Evolutionary conservation across 1,139 yeast species (phyloP), one percentile per base, ranked within the genome.

Genomic region (Kluyveromyces sp.): DNA sequence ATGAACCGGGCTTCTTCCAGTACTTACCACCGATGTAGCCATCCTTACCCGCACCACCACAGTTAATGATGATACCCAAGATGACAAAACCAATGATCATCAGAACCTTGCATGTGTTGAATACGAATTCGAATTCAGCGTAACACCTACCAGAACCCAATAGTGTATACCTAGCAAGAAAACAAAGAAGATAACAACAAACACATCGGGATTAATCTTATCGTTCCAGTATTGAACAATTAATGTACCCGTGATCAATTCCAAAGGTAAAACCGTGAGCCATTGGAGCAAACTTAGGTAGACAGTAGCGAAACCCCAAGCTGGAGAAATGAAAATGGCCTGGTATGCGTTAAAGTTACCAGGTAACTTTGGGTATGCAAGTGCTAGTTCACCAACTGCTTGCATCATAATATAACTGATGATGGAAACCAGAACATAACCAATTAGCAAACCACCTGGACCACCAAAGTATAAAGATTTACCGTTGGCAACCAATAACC

Each of bases 251-350:
- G 95, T 88, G 39, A 84, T 86, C 48, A 86, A 67, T 61, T 86
- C 95, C 49, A 85, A 67, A 0, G 95, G 94, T 48, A 85, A 67
- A 30, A 84, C 83, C 43, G 86, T 78, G 41, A 85, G 66, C 94
- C 95, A 87, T 69, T 82, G 88, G 57, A 87, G 65, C 41, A 79
- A 83, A 62, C 83, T 86, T 65, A 84, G 79, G 88, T 88, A 83
- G 44, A 87, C 84, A 53, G 82, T 78, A 29, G 88, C 80, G 61
- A 83, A 83, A 7, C 94, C 94, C 81, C 88, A 81, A 2, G 90
- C 80, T 15, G 78, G 73, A 56, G 85, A 90, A 39, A 87, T 69
- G 71, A 52, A 78, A 68, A 42, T 84, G 2, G 86, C 70, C 34
- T 83, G 74, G 63, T 80, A 84, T 44, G 84, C 77, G 39, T 83